phyloP scores from a whole-genome alignment of 2,329 filamentous ascomycete species.

The Torrubiella hemipterigena region DNA sequence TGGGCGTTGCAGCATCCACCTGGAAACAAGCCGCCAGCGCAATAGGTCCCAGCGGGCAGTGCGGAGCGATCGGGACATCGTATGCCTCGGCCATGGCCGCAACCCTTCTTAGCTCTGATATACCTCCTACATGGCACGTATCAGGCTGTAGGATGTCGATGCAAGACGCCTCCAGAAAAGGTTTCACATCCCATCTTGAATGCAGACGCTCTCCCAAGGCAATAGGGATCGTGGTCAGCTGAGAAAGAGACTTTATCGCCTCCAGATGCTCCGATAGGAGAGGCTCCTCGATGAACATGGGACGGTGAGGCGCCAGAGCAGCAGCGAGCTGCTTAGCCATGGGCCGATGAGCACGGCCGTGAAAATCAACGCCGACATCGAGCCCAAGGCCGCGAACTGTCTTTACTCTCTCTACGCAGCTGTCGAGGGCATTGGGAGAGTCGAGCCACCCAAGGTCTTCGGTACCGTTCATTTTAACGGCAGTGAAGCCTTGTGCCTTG shows the following conservation, averaged over 20 bases:
- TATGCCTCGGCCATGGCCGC: slow-evolving; percentile 62
- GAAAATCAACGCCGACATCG: slow-evolving; percentile 66
- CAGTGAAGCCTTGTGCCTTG: slow-evolving; percentile 49
- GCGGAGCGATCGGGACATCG: slow-evolving; percentile 61
- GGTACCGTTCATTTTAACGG: slow-evolving; percentile 71
- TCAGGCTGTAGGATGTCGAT: slow-evolving; percentile 67
- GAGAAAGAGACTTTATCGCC: slow-evolving; percentile 36
- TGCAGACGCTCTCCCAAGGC: slow-evolving; percentile 63
- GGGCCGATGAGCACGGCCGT: slow-evolving; percentile 65
- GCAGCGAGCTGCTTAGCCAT: slow-evolving; percentile 69
- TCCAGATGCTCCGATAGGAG: slow-evolving; percentile 57
- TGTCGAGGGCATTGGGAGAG: slow-evolving; percentile 50
- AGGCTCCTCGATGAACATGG: slow-evolving; percentile 68
- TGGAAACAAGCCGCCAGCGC: slow-evolving; percentile 61
- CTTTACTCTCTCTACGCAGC: slow-evolving; percentile 54
- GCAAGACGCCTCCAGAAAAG: slow-evolving; percentile 54
- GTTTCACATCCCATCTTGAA: slow-evolving; percentile 61
- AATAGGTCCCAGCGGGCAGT: slow-evolving; percentile 63
- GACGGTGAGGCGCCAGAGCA: slow-evolving; percentile 52
- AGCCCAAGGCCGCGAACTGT: slow-evolving; percentile 58
- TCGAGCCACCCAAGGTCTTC: slow-evolving; percentile 69
- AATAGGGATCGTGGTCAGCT: slow-evolving; percentile 49
- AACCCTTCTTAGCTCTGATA: slow-evolving; percentile 58
- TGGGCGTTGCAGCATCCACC: slow-evolving; percentile 46
- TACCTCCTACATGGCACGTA: slow-evolving; percentile 59